Conservation (phyloP, 2,329 filamentous ascomycete genomes). For the Teratosphaeriaceae sp. region DNA sequence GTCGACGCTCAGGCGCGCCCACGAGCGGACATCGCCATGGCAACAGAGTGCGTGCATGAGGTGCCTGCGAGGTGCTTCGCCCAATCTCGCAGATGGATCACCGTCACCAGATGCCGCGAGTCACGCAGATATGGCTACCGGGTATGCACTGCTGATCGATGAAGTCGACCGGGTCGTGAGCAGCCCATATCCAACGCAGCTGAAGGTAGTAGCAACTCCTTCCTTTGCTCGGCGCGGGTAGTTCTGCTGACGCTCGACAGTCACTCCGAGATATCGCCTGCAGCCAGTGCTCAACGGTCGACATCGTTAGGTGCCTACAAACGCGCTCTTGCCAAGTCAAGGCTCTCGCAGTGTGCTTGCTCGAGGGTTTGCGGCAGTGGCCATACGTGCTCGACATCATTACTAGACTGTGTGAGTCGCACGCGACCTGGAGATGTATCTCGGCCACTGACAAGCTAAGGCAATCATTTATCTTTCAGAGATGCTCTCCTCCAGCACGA, state of each 20-base stretch:
- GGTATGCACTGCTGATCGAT: slow-evolving; percentile 13
- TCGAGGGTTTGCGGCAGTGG: slow-evolving; percentile 46
- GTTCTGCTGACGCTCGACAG: slow-evolving; percentile 5
- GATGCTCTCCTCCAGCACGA: slow-evolving; percentile 27
- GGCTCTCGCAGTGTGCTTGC: slow-evolving; percentile 38
- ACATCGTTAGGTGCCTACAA: slow-evolving; percentile 41
- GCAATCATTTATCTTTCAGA: slow-evolving; percentile 16
- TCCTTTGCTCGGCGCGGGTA: too few species aligned
- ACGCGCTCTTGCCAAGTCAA: slow-evolving; percentile 45
- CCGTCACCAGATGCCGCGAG: neutral
- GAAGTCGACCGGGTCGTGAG: slow-evolving; percentile 25
- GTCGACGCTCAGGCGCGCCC: too few species aligned
- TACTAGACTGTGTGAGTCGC: slow-evolving; percentile 39
- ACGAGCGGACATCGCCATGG: too few species aligned
- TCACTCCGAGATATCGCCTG: slow-evolving; percentile 30
- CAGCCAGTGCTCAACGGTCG: slow-evolving; percentile 23
- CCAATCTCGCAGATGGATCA: too few species aligned
- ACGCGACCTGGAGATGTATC: neutral
- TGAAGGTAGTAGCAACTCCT: too few species aligned
- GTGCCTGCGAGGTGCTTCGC: too few species aligned
- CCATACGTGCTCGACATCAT: slow-evolving; percentile 46
- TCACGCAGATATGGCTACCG: slow-evolving; percentile 9
- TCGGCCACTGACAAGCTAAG: slow-evolving; percentile 8
- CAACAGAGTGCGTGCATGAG: too few species aligned
- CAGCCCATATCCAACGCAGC: slow-evolving; percentile 29